Conservation (phyloP, 257 asterid genomes). For the Orobanche coerulescens region DNA sequence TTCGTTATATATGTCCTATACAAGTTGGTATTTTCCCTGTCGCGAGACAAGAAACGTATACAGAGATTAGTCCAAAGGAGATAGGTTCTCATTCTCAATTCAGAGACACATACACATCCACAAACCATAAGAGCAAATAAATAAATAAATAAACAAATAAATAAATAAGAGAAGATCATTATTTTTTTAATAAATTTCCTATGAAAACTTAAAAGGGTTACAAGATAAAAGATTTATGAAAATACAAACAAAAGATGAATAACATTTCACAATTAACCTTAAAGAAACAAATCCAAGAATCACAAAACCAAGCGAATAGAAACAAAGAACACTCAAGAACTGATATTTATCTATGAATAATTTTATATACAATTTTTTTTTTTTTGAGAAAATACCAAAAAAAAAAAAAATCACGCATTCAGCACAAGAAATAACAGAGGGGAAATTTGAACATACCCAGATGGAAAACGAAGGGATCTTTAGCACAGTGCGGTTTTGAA, state of each 20-base stretch:
- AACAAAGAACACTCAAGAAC: slow-evolving; percentile 21
- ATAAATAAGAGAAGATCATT: no score
- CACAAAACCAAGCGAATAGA: slow-evolving; percentile 20
- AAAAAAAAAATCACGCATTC: slow-evolving; percentile 8
- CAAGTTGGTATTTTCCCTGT: slow-evolving; percentile 18
- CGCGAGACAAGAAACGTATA: slow-evolving; percentile 13
- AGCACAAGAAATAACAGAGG: background rate
- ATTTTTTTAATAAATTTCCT: no score
- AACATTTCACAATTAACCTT: slow-evolving; percentile 18
- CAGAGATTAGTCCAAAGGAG: background rate
- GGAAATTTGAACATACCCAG: slow-evolving; percentile 29
- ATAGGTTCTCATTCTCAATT: background rate
- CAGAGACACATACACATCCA: background rate
- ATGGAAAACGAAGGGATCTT: slow-evolving; percentile 33
- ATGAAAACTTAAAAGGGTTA: no score
- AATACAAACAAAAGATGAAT: slow-evolving; percentile 19
- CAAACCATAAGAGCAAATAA: background rate
- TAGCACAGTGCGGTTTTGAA: slow-evolving; percentile 13
- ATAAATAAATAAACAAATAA: slow-evolving; percentile 7
- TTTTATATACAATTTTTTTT: slow-evolving; percentile 13
- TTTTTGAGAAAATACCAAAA: no score
- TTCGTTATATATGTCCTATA: slow-evolving; percentile 7
- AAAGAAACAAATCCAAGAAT: slow-evolving; percentile 25
- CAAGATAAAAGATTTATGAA: slow-evolving; percentile 3
- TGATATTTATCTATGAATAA: slow-evolving; percentile 24